phyloP scores from a whole-genome alignment of 805 yeast species.

The Saccharomycopsis vini region DNA sequence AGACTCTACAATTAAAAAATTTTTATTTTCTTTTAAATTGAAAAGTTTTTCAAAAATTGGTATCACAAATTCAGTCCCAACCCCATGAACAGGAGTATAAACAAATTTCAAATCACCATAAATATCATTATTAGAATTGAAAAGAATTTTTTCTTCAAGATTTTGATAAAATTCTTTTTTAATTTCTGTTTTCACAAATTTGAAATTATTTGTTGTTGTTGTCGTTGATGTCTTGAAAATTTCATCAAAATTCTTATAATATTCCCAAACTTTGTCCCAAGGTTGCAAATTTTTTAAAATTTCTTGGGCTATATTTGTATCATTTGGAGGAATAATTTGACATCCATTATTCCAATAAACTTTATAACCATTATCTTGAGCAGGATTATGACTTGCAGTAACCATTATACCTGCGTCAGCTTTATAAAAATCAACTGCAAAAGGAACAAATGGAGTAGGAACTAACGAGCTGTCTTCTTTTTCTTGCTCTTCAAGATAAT shows the following conservation, averaged over 20 bases:
- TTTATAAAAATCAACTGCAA: constrained; percentile 51
- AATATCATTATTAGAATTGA: constrained; percentile 10
- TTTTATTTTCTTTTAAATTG: constrained; percentile 3
- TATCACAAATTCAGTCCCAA: constrained; percentile 51
- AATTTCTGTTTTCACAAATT: constrained; percentile 35
- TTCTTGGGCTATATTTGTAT: constrained; percentile 53
- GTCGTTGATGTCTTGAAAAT: neutral
- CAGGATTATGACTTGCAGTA: constrained; percentile 93
- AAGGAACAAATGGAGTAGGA: constrained; percentile 92
- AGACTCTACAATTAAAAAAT: constrained; percentile 36
- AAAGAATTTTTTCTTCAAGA: constrained; percentile 20
- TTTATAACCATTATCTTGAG: constrained; percentile 86
- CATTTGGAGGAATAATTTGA: constrained; percentile 92
- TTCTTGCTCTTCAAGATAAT: constrained; percentile 33
- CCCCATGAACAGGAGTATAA: constrained; percentile 96
- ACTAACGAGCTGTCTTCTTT: constrained; percentile 26
- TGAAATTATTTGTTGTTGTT: constrained; percentile 24
- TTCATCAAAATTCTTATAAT: constrained; percentile 28
- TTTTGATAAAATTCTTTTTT: constrained; percentile 33
- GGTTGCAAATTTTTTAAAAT: constrained; percentile 59
- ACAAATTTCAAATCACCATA: constrained; percentile 42
- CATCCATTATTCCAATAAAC: constrained; percentile 93
- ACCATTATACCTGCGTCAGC: constrained; percentile 89
- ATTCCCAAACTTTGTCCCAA: constrained; percentile 45
- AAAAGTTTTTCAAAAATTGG: constrained; percentile 10